Percentiles rank a stretch among this genome's conserved stretches.
phyloP scores from a whole-genome alignment of 495 filamentous ascomycete species.

The Hypoxylon intermedium region DNA sequence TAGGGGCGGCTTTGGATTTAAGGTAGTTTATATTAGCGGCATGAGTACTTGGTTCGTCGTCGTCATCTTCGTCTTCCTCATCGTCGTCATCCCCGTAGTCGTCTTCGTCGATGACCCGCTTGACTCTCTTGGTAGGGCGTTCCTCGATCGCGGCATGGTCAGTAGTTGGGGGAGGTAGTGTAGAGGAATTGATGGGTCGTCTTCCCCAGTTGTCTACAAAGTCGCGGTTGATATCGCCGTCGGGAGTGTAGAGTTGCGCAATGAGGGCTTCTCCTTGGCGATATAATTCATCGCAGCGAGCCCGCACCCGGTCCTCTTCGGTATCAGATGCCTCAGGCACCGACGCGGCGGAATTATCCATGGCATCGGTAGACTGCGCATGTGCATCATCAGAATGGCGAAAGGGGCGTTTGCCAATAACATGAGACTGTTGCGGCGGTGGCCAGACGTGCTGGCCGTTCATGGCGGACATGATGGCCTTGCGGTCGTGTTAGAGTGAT shows the following conservation, averaged over 20 bases:
- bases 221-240: slow-evolving; percentile 64
- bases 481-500: slow-evolving; percentile 44
- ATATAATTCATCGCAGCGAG: slow-evolving; percentile 53
- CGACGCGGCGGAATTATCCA: slow-evolving; percentile 50
- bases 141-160: slow-evolving; percentile 57
- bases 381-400: slow-evolving; percentile 48
- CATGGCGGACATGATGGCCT: slow-evolving; percentile 58
- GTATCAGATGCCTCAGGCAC: slow-evolving; percentile 62
- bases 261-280: slow-evolving; percentile 50
- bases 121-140: slow-evolving; percentile 57
- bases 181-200: slow-evolving; percentile 32
- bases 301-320: slow-evolving; percentile 54
- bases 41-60: slow-evolving; percentile 50
- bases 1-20: slow-evolving; percentile 65
- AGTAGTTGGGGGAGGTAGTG: slow-evolving; percentile 52
- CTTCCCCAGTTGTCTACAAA: slow-evolving; percentile 51
- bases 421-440: slow-evolving; percentile 44
- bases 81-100: slow-evolving; percentile 89
- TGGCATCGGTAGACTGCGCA: slow-evolving; percentile 45
- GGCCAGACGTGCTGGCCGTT: slow-evolving; percentile 59
- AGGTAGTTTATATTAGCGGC: slow-evolving; percentile 58
- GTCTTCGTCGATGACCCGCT: slow-evolving; percentile 71
- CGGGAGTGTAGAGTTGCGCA: slow-evolving; percentile 78
- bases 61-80: slow-evolving; percentile 70
- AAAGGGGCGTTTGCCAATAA: slow-evolving; percentile 45